Percentiles rank a stretch among this genome's conserved stretches.
Evolutionary conservation across 2,329 filamentous ascomycete species (phyloP).

Genomic region (Cadophora gregata): DNA sequence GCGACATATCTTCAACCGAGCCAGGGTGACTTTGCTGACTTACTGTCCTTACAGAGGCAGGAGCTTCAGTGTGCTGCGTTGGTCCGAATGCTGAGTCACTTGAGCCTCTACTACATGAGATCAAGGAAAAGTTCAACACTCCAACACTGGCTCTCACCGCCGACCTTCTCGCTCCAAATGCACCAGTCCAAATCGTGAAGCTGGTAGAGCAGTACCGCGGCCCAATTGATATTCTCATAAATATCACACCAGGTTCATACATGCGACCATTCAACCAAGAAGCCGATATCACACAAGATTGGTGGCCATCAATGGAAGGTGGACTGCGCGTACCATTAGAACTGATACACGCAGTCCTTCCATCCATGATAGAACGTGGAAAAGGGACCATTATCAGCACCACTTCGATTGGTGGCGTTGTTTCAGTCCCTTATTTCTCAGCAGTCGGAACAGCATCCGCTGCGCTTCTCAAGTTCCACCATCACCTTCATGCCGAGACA

Average conservation of each 20-base stretch:
- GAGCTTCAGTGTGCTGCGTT: constrained; percentile 40
- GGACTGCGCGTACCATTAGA: constrained; percentile 24
- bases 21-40: background rate
- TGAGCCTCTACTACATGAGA: constrained; percentile 30
- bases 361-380: constrained; percentile 32
- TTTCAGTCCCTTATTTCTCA: constrained; percentile 30
- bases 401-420: constrained; percentile 11
- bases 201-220: constrained; percentile 29
- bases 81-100: constrained; percentile 31
- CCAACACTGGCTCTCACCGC: constrained; percentile 30
- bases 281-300: constrained; percentile 28
- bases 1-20: background rate
- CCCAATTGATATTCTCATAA: constrained; percentile 34
- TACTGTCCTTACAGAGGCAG: constrained; percentile 32
- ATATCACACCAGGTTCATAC: constrained; percentile 26
- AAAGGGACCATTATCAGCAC: constrained; percentile 34
- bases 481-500: constrained; percentile 33
- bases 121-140: constrained; percentile 32
- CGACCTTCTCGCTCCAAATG: constrained; percentile 27
- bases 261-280: constrained; percentile 23
- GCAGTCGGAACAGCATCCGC: constrained; percentile 25
- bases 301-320: constrained; percentile 28
- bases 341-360: constrained; percentile 34
- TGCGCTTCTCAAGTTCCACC: constrained; percentile 37
- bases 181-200: constrained; percentile 18